Base-by-base conservation (phyloP, 2,329 filamentous ascomycete species). In the Colletotrichum acutatum region DNA sequence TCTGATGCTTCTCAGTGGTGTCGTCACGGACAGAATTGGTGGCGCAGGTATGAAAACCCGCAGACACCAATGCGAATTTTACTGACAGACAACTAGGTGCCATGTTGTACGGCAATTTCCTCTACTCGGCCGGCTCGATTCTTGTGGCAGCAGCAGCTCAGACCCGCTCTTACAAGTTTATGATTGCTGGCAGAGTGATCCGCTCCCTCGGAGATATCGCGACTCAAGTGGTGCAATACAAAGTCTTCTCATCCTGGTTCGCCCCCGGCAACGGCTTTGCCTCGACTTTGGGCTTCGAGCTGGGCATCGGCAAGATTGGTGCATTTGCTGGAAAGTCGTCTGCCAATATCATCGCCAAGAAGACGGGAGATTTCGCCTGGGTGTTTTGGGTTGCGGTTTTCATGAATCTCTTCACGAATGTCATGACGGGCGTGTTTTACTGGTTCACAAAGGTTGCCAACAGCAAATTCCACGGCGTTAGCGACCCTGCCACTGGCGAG, bases 221-320 rank as follows among this genome's bases (percentile, higher is more conserved):
- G 0, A 92, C 90, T 0, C 90, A 92, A 75, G 85, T 91, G 37
- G 90, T 90, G 0, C 89, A 91, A 77, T 92, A 91, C 78, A 90
- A 91, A 72, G 87, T 92, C 74, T 92, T 92, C 76, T 90, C 88
- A 0, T 90, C 88, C 0, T 92, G 90, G 90, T 92, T 92, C 74
- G 84, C 90, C 0, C 90, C 90, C 0, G 89, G 84, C 7, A 86
- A 89, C 69, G 90, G 90, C 1, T 92, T 92, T 76, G 90, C 90
- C 0, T 90, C 89, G 0, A 92, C 90, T 0, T 82, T 92, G 0
- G 90, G 86, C 0, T 87, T 92, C 5, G 90, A 92, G 77, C 82
- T 92, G 0, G 89, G 86, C 0, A 86, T 92, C 65, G 89, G 89
- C 22, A 91, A 91, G 78, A 87, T 92, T 9, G 90, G 90, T 2